Evolutionary conservation across 2,329 filamentous ascomycete genomes (phyloP).

Genomic region (Chaetomiaceae sp.): DNA sequence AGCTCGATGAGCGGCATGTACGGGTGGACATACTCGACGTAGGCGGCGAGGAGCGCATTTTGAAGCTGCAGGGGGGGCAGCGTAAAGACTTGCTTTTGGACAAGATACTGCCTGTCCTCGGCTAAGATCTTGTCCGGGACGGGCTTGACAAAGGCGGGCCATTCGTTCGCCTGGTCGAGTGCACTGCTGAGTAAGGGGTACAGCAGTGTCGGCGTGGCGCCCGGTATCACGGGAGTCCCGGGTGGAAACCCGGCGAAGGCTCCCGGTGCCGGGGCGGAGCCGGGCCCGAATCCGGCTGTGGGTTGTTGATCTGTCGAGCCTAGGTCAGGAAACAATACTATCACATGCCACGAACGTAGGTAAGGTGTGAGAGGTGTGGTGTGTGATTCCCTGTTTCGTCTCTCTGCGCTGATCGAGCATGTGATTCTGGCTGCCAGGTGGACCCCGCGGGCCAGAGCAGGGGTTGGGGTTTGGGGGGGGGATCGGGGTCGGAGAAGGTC

Average conservation of each 20-base stretch:
- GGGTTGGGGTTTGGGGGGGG: background rate
- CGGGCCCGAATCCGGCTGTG: background rate
- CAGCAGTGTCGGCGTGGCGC: constrained; percentile 3
- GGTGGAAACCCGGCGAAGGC: constrained; percentile 19
- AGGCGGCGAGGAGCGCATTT: constrained; percentile 74
- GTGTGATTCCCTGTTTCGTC: background rate
- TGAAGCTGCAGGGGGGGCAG: constrained; percentile 66
- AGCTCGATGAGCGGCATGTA: constrained; percentile 86
- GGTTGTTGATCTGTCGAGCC: constrained; percentile 10
- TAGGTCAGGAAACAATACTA: background rate
- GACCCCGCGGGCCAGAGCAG: constrained; percentile 2
- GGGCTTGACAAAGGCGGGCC: constrained; percentile 69
- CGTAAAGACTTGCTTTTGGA: constrained; percentile 75
- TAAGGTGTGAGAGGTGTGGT: background rate
- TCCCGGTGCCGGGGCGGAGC: constrained; percentile 6
- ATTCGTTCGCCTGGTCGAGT: constrained; percentile 27
- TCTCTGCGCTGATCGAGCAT: constrained; percentile 17
- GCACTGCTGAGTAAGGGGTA: constrained; percentile 22
- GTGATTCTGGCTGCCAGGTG: constrained; percentile 13
- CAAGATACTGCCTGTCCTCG: constrained; percentile 78
- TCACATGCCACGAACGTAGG: constrained; percentile 3
- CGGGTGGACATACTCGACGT: constrained; percentile 84
- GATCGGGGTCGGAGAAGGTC: no score
- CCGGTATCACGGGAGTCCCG: constrained; percentile 9
- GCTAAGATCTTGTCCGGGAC: constrained; percentile 68